Evolutionary conservation across 345 rosid genomes (phyloP), one percentile per base, ranked within the genome.

Genomic region (Cardamine resedifolia): DNA sequence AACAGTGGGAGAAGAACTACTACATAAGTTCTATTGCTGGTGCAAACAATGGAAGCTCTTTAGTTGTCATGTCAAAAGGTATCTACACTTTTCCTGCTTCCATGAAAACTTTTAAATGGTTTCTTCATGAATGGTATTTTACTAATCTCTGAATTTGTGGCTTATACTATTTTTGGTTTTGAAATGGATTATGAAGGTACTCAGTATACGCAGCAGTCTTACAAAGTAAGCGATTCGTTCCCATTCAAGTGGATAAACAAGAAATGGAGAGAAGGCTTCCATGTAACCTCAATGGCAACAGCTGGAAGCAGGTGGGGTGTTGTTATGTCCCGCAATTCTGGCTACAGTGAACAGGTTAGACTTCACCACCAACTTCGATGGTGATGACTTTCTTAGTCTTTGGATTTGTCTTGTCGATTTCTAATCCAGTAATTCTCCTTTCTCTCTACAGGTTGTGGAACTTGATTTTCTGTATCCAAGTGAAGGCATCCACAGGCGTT

Each of bases 11-110:
- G 80, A 91, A 91, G 79, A 91, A 86, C 72, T 95, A 83, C 77
- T 95, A 95, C 80, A 95, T 95, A 63, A 95, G 90, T 65, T 84
- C 96, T 57, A 82, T 95, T 69, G 99, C 99, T 78, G 99, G 98
- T 72, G 87, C 98, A 58, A 82, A 49, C 78, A 88, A 83, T 73
- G 99, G 99, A 73, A 84, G 94, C 81, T 90, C 99, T 33, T 84
- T 95, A 72, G 97, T 95, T 24, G 99, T 95, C 41, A 95, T 95
- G 99, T 95, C 99, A 44, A 95, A 95, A 86, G 99, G 99, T 95
- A 61, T 58, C 8, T 50, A 50, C 30, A 30, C 19, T n/a, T 30
- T 53, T 69, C 30, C 64, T 52, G 20, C 59, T 62, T 51, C 6
- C 18, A 2, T 55, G 16, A 26, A 28, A 39, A 18, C 33, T 53